Evolutionary conservation across 2,329 filamentous ascomycete genomes (phyloP).

Genomic region (Pseudogymnoascus sp.): DNA sequence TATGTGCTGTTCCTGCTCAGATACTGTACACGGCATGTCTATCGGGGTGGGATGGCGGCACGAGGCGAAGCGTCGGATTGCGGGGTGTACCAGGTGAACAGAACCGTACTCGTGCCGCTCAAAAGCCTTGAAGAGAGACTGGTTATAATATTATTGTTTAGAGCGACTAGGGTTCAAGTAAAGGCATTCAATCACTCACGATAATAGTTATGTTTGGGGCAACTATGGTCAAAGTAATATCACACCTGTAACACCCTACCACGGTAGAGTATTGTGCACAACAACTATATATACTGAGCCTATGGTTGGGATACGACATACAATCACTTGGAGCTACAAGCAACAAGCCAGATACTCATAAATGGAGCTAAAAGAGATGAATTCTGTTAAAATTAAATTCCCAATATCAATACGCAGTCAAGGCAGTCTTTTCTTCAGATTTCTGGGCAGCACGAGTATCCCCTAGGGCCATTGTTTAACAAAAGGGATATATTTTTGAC

Average conservation of each 20-base stretch:
- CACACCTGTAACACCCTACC: too few species aligned
- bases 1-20: background rate
- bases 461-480: constrained; percentile 1
- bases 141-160: background rate
- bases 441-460: background rate
- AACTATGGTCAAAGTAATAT: background rate
- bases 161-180: background rate
- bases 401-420: background rate
- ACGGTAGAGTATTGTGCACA: background rate
- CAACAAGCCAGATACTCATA: background rate
- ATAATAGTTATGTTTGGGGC: background rate
- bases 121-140: background rate
- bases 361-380: background rate
- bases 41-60: background rate
- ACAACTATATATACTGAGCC: background rate
- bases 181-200: background rate
- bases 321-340: background rate
- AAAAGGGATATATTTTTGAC: constrained; percentile 21
- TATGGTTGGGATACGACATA: background rate
- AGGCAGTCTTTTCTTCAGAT: background rate
- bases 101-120: background rate
- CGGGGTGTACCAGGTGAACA: background rate
- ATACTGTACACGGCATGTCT: background rate
- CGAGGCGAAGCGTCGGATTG: background rate
- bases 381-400: background rate